These are phyloP conservation scores for Prototheca stagnorum DNA, from an alignment of 163 green algal genomes.

Conservation along the genomic window DNA sequence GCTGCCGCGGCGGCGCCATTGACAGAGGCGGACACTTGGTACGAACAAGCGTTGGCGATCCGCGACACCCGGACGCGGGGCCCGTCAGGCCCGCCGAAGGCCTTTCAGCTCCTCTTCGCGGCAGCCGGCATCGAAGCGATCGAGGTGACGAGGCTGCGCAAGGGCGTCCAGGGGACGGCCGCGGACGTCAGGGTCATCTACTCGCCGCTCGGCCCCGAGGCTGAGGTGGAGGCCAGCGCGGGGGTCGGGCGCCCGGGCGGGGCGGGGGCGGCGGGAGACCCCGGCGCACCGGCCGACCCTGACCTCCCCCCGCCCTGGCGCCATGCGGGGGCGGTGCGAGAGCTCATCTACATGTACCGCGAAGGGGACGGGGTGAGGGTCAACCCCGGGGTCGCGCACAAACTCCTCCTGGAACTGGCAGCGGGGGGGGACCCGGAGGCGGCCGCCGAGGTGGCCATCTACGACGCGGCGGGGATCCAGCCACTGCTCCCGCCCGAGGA, in stretches of 20 bases:
- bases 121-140: conserved; percentile 28
- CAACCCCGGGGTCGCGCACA: conserved; percentile 33
- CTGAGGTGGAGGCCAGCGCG: too few relatives aligned
- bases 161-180: background rate
- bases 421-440: conserved; percentile 46
- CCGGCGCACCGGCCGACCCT: too few relatives aligned
- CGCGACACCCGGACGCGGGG: background rate
- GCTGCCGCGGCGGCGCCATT: background rate
- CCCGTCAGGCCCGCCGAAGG: conserved; percentile 9
- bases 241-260: too few relatives aligned
- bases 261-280: too few relatives aligned
- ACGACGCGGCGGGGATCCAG: conserved; percentile 40
- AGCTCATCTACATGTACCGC: conserved; percentile 39
- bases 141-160: background rate
- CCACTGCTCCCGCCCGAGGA: conserved; percentile 1
- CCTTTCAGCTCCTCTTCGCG: conserved; percentile 21
- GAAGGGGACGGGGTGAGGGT: conserved; percentile 26
- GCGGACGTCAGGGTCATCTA: conserved; percentile 8
- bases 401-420: conserved; percentile 46
- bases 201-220: conserved; percentile 1
- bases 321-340: conserved; percentile 37
- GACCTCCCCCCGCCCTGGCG: too few relatives aligned
- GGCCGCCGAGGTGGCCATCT: conserved; percentile 52
- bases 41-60: conserved; percentile 19
- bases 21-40: conserved; percentile 18